phyloP scores from a whole-genome alignment of 306 rosid genomes.

The Vigna unguiculata region DNA sequence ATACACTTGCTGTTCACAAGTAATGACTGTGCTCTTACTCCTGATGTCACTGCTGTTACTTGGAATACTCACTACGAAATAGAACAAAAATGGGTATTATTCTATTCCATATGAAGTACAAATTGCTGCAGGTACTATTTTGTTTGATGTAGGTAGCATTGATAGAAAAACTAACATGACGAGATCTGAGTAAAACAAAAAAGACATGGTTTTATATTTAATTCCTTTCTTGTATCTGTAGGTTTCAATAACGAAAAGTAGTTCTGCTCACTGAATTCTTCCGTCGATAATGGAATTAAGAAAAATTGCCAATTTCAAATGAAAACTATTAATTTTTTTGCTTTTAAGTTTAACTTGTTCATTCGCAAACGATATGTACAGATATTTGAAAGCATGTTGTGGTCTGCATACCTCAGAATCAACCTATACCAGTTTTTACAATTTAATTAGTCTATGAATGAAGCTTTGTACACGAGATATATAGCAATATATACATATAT shows the following conservation, averaged over 20 bases:
- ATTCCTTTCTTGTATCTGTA: conserved; percentile 15
- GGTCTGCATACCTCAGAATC: not conserved
- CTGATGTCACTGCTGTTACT: conserved; percentile 31
- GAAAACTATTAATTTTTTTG: not conserved
- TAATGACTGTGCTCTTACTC: conserved; percentile 28
- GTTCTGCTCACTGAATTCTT: conserved; percentile 21
- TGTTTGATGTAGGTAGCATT: conserved; percentile 16
- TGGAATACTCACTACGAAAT: conserved; percentile 36
- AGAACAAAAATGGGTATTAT: conserved; percentile 19
- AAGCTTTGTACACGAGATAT: not conserved
- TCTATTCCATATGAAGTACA: not conserved
- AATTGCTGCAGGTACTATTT: conserved; percentile 14
- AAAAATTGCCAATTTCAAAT: conserved; percentile 6
- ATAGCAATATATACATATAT: not conserved
- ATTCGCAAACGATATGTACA: not conserved
- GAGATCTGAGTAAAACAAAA: not conserved
- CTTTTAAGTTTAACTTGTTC: conserved; percentile 8
- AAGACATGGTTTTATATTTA: not conserved
- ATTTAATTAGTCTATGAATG: conserved; percentile 4
- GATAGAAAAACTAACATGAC: conserved; percentile 14
- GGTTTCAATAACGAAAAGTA: conserved; percentile 32
- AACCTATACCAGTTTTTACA: conserved; percentile 7
- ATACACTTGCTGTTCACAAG: conserved; percentile 7
- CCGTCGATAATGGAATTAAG: not conserved
- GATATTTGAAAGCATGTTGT: not conserved